phyloP scores from a whole-genome alignment of 768 basidiomycete species.

The Rhodosporidiobolus odoratus region DNA sequence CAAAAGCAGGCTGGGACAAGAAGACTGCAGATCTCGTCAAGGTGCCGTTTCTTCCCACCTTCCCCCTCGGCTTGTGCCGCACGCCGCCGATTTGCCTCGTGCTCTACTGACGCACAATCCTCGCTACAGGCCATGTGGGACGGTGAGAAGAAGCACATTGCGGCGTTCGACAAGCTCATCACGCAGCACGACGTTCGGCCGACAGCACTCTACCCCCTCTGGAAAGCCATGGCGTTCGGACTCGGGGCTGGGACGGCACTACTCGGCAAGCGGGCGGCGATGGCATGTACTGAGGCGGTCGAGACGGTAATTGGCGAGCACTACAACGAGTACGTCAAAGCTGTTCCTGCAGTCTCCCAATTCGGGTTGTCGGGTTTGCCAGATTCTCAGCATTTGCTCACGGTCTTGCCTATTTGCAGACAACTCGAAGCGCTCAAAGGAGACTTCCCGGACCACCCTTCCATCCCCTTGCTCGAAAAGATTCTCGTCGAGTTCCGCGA shows the following conservation, averaged over 20 bases:
- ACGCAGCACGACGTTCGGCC: conserved; percentile 77
- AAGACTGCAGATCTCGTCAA: conserved; percentile 64
- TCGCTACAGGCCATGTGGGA: conserved; percentile 84
- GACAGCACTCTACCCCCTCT: conserved; percentile 73
- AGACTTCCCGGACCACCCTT: conserved; percentile 40
- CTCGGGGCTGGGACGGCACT: conserved; percentile 79
- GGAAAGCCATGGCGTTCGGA: conserved; percentile 79
- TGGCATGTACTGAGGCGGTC: conserved; percentile 97
- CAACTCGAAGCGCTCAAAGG: conserved; percentile 71
- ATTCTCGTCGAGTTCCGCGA: conserved; percentile 67
- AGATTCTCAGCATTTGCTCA: background rate
- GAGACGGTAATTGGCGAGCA: conserved; percentile 98
- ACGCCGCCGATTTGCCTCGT: conserved; percentile 14
- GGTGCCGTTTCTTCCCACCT: conserved; percentile 50
- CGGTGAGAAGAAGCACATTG: conserved; percentile 85
- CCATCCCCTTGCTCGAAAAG: conserved; percentile 26
- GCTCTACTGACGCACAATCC: background rate
- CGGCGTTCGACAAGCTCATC: conserved; percentile 77
- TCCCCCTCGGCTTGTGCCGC: background rate
- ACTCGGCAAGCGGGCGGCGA: conserved; percentile 86
- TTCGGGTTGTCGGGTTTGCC: too few species aligned
- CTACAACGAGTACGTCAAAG: conserved; percentile 80
- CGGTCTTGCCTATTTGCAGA: conserved; percentile 48
- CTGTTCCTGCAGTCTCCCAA: background rate
- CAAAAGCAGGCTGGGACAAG: conserved; percentile 51